Evolutionary conservation across 495 filamentous ascomycete genomes (phyloP).

Genomic region (Neurospora sublineolata): DNA sequence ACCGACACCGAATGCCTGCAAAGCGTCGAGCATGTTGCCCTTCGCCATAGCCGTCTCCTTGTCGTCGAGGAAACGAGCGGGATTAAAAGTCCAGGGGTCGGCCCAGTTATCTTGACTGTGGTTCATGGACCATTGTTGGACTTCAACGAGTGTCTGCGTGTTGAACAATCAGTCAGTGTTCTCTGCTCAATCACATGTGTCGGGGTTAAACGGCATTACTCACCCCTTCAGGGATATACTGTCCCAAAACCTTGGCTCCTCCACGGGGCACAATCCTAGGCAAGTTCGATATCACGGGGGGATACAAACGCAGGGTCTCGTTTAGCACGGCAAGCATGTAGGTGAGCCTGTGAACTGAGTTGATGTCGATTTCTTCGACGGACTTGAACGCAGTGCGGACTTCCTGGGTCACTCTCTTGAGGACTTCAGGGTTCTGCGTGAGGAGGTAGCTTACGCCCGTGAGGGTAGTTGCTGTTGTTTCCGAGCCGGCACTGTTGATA

Average conservation of each 20-base stretch:
- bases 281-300: slow-evolving; percentile 34
- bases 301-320: slow-evolving; percentile 45
- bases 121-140: slow-evolving; percentile 27
- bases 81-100: slow-evolving; percentile 26
- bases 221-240: slow-evolving; percentile 27
- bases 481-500: slow-evolving; percentile 20
- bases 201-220: slow-evolving; percentile 2
- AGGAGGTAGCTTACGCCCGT: slow-evolving; percentile 38
- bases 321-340: slow-evolving; percentile 46
- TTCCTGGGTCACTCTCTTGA: slow-evolving; percentile 33
- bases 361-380: slow-evolving; percentile 36
- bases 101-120: slow-evolving; percentile 25
- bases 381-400: slow-evolving; percentile 36
- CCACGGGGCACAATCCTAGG: slow-evolving; percentile 30
- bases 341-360: slow-evolving; percentile 27
- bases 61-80: slow-evolving; percentile 26
- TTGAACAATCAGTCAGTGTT: slow-evolving; percentile 17
- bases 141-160: slow-evolving; percentile 24
- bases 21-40: slow-evolving; percentile 20
- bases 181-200: not conserved
- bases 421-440: slow-evolving; percentile 26
- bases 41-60: slow-evolving; percentile 14
- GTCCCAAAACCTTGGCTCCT: slow-evolving; percentile 34
- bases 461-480: slow-evolving; percentile 47
- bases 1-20: slow-evolving; percentile 27